Base-by-base conservation (phyloP, 306 rosid species). In the Senna tora region DNA sequence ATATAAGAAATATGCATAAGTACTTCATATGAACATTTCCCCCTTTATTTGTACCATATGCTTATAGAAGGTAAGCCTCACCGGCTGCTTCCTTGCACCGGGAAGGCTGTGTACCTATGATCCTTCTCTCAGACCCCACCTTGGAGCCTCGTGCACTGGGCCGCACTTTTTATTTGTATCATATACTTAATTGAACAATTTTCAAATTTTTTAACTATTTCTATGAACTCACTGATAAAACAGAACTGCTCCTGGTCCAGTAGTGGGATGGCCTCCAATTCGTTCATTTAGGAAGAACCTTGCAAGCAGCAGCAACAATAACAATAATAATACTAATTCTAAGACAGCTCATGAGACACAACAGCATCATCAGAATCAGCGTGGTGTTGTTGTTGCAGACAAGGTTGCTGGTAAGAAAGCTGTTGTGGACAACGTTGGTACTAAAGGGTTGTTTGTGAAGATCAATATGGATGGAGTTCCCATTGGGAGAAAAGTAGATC, bases 221-320 rank as follows among this genome's bases (percentile, higher is more conserved):
- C 5, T 14, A 6, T 77, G 85, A 78, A 52, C 43, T 80, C 62
- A 22, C 50, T 59, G 65, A 13, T 56, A 58, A 65, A 49, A 74
- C 83, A 95, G 99, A 81, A 89, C 85, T 85, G 99, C 97, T 38
- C 99, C 96, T 38, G 96, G 92, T 67, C 88, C 97, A 33, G 96
- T 95, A 45, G 99, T 95, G 81, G 99, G 99, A 36, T 95, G 99
- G 99, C 99, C 99, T 58, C 99, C 99, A 71, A 85, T 95, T 74
- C 89, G 99, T n/a, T 89, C 97, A 0, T 95, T 87, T 65, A 86
- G 99, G 77, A 89, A 88, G 87, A 95, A 91, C 59, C 89, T 92
- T 42, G 86, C 93, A 3, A 84, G 82, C 65, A 81, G 63, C 75
- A 89, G 88, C 78, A 36, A 0, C 39, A 25, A 25, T 3, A 25